These are phyloP conservation scores for Gracilaria domingensis DNA, from an alignment of 23 red algal species.

Conservation along the genomic window DNA sequence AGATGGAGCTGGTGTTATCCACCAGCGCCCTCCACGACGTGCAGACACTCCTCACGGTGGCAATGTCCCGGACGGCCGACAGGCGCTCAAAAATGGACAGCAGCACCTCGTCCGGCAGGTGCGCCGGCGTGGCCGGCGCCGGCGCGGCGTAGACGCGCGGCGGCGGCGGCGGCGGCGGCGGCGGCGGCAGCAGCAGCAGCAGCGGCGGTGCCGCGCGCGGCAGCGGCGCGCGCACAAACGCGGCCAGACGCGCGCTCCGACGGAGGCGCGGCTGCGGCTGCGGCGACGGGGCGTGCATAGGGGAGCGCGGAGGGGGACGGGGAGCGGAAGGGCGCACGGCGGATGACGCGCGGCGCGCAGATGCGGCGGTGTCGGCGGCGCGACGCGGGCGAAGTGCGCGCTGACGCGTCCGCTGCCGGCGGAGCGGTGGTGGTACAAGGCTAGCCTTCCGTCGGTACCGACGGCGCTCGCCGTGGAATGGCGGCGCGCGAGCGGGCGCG, in stretches of 20 bases:
- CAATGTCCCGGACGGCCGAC: slow-evolving; percentile 29
- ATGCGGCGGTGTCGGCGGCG: too few relatives aligned
- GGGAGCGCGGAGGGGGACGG: not conserved
- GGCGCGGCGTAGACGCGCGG: not conserved
- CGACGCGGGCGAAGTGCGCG: not conserved
- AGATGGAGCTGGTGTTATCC: slow-evolving; percentile 41
- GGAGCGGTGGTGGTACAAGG: too few relatives aligned
- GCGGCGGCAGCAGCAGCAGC: not conserved
- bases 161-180: not conserved
- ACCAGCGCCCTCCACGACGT: slow-evolving; percentile 40
- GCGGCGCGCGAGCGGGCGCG: not conserved
- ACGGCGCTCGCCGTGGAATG: too few relatives aligned
- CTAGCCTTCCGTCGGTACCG: too few relatives aligned
- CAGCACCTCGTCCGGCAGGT: slow-evolving; percentile 66
- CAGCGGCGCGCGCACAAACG: not conserved
- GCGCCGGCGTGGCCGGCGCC: not conserved
- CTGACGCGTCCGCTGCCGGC: not conserved
- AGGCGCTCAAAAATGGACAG: slow-evolving; percentile 63
- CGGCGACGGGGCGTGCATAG: too few relatives aligned
- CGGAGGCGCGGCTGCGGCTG: not conserved
- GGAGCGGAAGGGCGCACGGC: not conserved
- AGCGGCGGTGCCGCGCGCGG: not conserved
- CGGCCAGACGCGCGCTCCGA: not conserved
- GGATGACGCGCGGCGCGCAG: not conserved
- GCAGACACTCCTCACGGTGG: slow-evolving; percentile 53